Evolutionary conservation across 2,329 filamentous ascomycete species (phyloP).

Genomic region (Colletotrichum kahawae): DNA sequence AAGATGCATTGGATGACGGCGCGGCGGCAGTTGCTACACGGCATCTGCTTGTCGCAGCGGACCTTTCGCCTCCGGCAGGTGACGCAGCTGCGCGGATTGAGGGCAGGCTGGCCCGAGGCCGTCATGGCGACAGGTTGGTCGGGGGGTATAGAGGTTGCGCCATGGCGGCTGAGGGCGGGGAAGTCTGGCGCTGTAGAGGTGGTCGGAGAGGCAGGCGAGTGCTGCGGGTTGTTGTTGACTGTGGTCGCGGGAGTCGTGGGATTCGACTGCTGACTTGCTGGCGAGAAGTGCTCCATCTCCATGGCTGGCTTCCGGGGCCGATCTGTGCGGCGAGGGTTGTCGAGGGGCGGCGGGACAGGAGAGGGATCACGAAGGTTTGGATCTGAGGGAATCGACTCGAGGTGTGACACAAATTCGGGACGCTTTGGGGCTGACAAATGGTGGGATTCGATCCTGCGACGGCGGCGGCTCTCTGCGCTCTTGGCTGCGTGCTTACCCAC

Average conservation of each 20-base stretch:
- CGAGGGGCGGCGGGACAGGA: neutral
- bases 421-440: conserved; percentile 10
- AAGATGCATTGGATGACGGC: conserved; percentile 76
- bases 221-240: conserved; percentile 6
- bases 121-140: conserved; percentile 22
- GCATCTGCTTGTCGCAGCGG: conserved; percentile 79
- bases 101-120: conserved; percentile 30
- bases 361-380: conserved; percentile 1
- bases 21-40: conserved; percentile 76
- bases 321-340: neutral
- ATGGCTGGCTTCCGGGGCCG: neutral
- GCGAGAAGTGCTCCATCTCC: conserved; percentile 6
- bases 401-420: neutral
- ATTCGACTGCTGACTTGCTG: conserved; percentile 12
- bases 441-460: neutral
- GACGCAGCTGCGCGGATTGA: conserved; percentile 56
- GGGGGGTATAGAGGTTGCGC: conserved; percentile 18
- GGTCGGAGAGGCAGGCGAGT: conserved; percentile 14
- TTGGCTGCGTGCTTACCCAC: neutral
- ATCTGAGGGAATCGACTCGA: neutral
- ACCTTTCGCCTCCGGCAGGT: conserved; percentile 67
- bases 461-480: neutral
- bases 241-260: conserved; percentile 4
- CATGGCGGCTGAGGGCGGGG: conserved; percentile 11
- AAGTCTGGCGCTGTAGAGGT: neutral